phyloP scores from a whole-genome alignment of 495 filamentous ascomycete genomes.

The Hypoxylon lienhwacheense region DNA sequence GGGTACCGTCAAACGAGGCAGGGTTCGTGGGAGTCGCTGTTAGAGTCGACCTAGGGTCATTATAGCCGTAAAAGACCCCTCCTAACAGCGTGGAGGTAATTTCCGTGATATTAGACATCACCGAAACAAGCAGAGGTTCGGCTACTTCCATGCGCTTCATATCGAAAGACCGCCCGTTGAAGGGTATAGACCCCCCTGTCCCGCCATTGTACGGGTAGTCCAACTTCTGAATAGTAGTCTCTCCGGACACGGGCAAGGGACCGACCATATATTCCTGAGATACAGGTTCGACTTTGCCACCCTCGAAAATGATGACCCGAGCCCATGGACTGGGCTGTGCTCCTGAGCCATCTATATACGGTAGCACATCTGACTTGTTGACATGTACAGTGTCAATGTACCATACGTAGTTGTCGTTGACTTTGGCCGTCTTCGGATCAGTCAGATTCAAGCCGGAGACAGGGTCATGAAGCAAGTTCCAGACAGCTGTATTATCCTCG shows the following conservation, averaged over 20 bases:
- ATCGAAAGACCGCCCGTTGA: constrained; percentile 43
- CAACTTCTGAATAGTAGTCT: constrained; percentile 45
- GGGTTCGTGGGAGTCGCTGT: constrained; percentile 34
- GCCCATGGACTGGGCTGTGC: constrained; percentile 51
- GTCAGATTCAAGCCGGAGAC: constrained; percentile 40
- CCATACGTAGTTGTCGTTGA: constrained; percentile 43
- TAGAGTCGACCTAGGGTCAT: constrained; percentile 37
- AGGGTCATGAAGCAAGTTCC: constrained; percentile 38
- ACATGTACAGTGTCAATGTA: constrained; percentile 54
- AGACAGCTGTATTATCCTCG: constrained; percentile 36
- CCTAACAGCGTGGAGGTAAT: constrained; percentile 42
- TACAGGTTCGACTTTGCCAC: constrained; percentile 48
- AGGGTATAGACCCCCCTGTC: constrained; percentile 39
- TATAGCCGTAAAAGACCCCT: constrained; percentile 38
- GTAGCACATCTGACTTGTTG: constrained; percentile 55
- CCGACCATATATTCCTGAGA: constrained; percentile 54
- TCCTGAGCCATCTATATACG: constrained; percentile 49
- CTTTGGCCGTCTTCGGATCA: constrained; percentile 20
- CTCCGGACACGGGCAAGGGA: constrained; percentile 48
- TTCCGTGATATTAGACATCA: constrained; percentile 42
- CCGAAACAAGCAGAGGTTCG: constrained; percentile 35
- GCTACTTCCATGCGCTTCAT: constrained; percentile 31
- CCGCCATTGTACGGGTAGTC: constrained; percentile 51
- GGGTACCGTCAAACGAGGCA: constrained; percentile 39
- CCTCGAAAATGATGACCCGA: constrained; percentile 49